These are phyloP conservation scores for Prunus yedoensis DNA, from an alignment of 331 rosid genomes.

Conservation along the genomic window DNA sequence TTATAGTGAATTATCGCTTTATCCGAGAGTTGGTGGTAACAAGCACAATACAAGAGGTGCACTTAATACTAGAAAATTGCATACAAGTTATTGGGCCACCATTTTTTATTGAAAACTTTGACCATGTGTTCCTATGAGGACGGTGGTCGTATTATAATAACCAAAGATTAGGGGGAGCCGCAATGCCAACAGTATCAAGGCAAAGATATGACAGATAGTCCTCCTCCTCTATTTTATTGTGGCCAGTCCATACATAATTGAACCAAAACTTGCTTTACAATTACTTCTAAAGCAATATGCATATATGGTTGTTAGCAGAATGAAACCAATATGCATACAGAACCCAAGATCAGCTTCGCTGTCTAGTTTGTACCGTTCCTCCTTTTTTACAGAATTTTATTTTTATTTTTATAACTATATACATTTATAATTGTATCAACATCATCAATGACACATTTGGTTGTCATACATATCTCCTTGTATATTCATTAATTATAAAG, in stretches of 20 bases:
- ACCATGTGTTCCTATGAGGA: background rate
- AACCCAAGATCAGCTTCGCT: conserved; percentile 24
- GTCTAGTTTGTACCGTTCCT: conserved; percentile 27
- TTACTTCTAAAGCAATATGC: background rate
- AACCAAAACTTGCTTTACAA: background rate
- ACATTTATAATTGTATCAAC: background rate
- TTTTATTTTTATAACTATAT: no score
- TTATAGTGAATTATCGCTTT: background rate
- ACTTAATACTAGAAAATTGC: background rate
- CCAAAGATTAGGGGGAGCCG: conserved; percentile 15
- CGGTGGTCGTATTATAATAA: background rate
- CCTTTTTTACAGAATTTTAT: background rate
- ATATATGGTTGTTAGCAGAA: background rate
- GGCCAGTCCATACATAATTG: background rate
- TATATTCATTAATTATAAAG: background rate
- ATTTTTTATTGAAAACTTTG: background rate
- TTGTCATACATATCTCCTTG: background rate
- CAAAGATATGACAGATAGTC: conserved; percentile 4
- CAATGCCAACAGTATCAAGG: conserved; percentile 22
- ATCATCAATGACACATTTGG: background rate
- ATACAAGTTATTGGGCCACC: background rate
- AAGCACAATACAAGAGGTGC: background rate
- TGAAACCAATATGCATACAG: conserved; percentile 9
- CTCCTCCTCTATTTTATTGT: background rate
- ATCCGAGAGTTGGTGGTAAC: background rate